Base-by-base conservation (phyloP, 768 basidiomycete genomes). In the Dioszegia crocea region DNA sequence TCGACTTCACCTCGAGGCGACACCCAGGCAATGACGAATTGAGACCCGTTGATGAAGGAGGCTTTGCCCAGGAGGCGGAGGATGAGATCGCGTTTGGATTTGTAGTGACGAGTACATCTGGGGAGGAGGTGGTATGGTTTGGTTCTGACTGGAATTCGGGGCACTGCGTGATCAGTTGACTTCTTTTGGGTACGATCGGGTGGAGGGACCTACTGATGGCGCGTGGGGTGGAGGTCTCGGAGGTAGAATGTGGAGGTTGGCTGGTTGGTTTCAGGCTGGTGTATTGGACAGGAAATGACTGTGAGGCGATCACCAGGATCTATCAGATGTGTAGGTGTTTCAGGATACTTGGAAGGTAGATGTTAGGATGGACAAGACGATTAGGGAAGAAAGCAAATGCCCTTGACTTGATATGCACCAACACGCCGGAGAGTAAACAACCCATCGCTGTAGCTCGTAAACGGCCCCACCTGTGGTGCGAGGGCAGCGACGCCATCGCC, bases 11-110 rank as follows among this genome's bases (percentile, higher is more conserved):
- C 78, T 19, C 69, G 68, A 21, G 78, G 73, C 10, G 68, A 74
- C 61, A 79, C 75, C 68, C 73, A 77, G 24, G 77, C 60, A 43
- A 80, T 71, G 45, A 77, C 76, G 64, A 78, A 80, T 31, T 79
- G 78, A 11, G 68, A 71, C 19, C 77, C 78, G 55, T 78, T 79
- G 66, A 77, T 74, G 60, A 76, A 74, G 1, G 76, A 71, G 14
- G 75, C 65, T 56, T 74, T 73, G 36, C 79, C 79, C 27, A 80
- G 74, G 0, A 68, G 61, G 17, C 76, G 73, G 3, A 80, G 73
- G 64, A 79, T 78, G 30, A 73, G 56, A 41, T 75, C 72, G 38
- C 77, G 72, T 51, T 75, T 78, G 44, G 74, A 70, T 54, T 77
- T 77, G 70, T 71, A 78, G 59, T 78, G 77, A 27, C 77, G 63